Base-by-base conservation (phyloP, 257 asterid genomes). In the Thymus quinquecostatus region DNA sequence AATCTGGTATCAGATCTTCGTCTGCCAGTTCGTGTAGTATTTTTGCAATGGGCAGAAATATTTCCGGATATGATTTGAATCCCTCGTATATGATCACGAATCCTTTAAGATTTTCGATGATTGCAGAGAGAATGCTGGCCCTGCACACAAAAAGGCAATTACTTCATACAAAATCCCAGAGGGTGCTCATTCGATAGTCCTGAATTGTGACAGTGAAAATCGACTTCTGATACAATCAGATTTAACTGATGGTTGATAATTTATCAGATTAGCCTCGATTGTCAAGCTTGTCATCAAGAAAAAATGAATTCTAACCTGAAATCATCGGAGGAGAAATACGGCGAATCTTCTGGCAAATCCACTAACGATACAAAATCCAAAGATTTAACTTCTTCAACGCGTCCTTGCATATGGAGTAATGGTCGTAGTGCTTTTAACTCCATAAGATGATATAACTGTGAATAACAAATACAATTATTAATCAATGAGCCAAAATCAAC, bases 261-360 rank as follows among this genome's bases (percentile, higher is more conserved):
- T 3, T n/a, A 21, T 7, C 8, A 14, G 36, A 54, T 27, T 32
- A 55, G 34, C 12, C 34, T 28, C 36, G 2, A 9, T 9, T 4
- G 21, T 10, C 21, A 57, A 1, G 34, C 59, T 44, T 29, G 57
- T 4, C 28, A 48, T 12, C 64, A 58, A 40, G 28, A 63, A 38
- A 41, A 34, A 53, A 57, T 10, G 57, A 59, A 28, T 4, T 3
- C 27, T 7, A 48, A 91, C 99, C 93, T 88, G 92, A 88, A 95
- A 44, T 49, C 38, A 70, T 92, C 87, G 8, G 96, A 89, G 75
- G 82, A 8, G 74, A 88, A 92, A 79, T 82, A 83, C 66, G 96
- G 82, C 58, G 96, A 89, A 72, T 92, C 96, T 56, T 88, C 97
- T 0, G 94, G 91, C 80, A 87, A 83, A 72, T 86, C 91, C 91